Base-by-base conservation (phyloP, 306 rosid genomes). In the Argentina anserina region DNA sequence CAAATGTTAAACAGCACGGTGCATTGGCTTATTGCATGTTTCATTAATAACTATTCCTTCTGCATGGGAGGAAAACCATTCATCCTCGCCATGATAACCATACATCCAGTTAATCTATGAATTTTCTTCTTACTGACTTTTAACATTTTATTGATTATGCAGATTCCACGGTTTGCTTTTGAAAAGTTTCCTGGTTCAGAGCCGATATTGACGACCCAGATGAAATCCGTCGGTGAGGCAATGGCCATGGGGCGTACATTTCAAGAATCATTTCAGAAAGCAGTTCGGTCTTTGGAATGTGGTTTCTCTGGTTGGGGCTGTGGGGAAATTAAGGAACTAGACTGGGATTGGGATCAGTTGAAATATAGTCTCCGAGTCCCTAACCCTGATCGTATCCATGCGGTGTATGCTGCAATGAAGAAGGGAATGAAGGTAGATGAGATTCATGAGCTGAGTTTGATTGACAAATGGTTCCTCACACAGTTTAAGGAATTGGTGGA, bases 171-270 rank as follows among this genome's bases (percentile, higher is more conserved):
- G 81, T 95, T 95, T 82, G 97, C 97, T 36, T 95, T 95, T 47
- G 99, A 92, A 75, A 95, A 95, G 56, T 95, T 95, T 77, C 99
- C 99, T n/a, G 99, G 97, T 52, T 95, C 99, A 49, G 88, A 88
- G 86, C 99, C 99, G 37, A 82, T 90, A 67, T 76, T 95, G 80
- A 95, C 99, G 0, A 95, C 99, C 9, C 99, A 95, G 70, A 95
- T 95, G 99, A 95, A 95, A 81, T 95, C 97, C 18, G 99, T 95
- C 36, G 99, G 99, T 10, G 97, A 91, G 85, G 79, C 99, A 3
- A 95, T 92, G 97, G 97, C 99, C 14, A 80, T 95, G 17, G 97
- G 99, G 40, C 82, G 96, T 58, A 92, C 96, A 39, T 95, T 95
- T 89, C 99, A 92, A 80, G 97, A 95, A 86, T 92, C 97, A 37